Percentiles rank a stretch among this genome's conserved stretches.
Conservation (phyloP, 345 rosid species). For the Citrus australasica region DNA sequence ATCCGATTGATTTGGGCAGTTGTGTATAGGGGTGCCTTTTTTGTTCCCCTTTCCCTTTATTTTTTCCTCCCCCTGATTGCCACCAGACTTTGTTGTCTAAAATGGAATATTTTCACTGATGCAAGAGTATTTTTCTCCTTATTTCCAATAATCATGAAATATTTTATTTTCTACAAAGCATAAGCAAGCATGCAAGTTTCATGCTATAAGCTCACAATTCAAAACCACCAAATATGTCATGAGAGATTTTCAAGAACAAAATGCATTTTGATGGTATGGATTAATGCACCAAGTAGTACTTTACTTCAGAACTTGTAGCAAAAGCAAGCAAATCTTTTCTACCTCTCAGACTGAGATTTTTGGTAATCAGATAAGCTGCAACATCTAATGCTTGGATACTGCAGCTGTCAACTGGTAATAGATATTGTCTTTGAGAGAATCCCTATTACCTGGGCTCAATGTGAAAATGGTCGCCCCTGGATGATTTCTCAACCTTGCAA, state of each 20-base stretch:
- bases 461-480: slow-evolving; percentile 53
- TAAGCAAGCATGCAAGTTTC: background rate
- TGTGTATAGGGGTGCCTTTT: background rate
- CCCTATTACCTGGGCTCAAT: slow-evolving; percentile 46
- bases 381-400: slow-evolving; percentile 24
- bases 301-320: background rate
- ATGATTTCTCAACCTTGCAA: slow-evolving; percentile 56
- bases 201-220: background rate
- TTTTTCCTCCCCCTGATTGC: background rate
- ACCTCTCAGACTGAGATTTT: background rate
- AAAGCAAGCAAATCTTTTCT: background rate
- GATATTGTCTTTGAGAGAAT: slow-evolving; percentile 41
- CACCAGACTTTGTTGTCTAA: background rate
- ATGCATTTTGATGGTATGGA: background rate
- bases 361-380: background rate
- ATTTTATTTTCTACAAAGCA: background rate
- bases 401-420: slow-evolving; percentile 32
- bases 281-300: too few relatives aligned
- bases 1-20: background rate
- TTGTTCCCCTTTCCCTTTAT: background rate
- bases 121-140: background rate
- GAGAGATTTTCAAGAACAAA: background rate
- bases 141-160: background rate
- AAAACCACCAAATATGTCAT: background rate
- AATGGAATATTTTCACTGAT: background rate